Base-by-base conservation (phyloP, 2,329 filamentous ascomycete genomes). In the Clarireedia hainanense region DNA sequence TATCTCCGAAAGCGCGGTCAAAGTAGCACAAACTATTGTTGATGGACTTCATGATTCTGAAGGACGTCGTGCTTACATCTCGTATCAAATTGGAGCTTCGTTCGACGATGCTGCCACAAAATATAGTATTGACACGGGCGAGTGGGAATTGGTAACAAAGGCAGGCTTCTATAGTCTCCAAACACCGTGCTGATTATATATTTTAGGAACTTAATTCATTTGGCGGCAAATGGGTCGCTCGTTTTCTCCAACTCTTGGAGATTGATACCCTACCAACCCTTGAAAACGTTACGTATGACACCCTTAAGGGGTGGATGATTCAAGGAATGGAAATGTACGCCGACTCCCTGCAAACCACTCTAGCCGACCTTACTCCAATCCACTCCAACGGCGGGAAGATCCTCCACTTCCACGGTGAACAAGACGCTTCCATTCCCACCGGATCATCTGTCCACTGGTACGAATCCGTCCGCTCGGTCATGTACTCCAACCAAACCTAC, bases 401-500 rank as follows among this genome's bases (percentile, higher is more conserved):
- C 3, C 68, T 83, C 6, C 79, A 82, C 65, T 80, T 75, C 70
- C 80, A 83, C 67, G 80, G 79, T 52, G 79, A 83, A 66, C 76
- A 74, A 1, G 80, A 83, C 65, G 66, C 71, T 14, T 74, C 71
- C 5, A 71, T 84, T 58, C 79, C 79, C 1, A 67, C 80, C 1
- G 78, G 72, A 5, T 79, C 77, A 0, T 80, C 78, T 0, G 74
- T 80, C 1, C 76, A 75, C 63, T 84, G 81, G 70, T 76, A 73
- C 68, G 72, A 81, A 55, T 75, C 76, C 6, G 79, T 83, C 34
- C 74, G 75, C 42, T 62, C 62, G 3, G 70, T 74, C 66, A 79
- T 80, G 76, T 77, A 77, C 64, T 69, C 73, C 5, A 59, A 70
- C 27, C 42, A 72, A 5, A 63, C 66, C 4, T 71, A 71, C 57